These are phyloP conservation scores for Purpureocillium lavendulum DNA, from an alignment of 2,329 filamentous ascomycete species.

Conservation along the genomic window DNA sequence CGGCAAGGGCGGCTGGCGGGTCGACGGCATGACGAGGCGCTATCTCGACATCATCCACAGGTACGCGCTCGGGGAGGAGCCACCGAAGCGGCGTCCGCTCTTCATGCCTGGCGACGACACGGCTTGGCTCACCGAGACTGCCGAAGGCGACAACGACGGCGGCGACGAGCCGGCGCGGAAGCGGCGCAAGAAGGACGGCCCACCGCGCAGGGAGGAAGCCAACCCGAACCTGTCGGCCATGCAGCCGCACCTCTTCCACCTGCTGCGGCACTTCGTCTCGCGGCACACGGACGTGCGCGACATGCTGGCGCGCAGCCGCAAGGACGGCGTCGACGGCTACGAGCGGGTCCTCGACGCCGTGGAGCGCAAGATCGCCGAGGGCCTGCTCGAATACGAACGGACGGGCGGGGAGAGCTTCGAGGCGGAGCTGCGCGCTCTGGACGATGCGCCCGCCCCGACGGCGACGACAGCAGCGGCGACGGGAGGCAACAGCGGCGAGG, in stretches of 20 bases:
- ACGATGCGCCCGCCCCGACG: too few relatives aligned
- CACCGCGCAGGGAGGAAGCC: constrained; percentile 29
- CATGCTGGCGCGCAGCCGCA: constrained; percentile 60
- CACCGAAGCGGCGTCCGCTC: constrained; percentile 61
- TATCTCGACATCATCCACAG: constrained; percentile 87
- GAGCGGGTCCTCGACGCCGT: constrained; percentile 70
- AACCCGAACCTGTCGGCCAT: constrained; percentile 65
- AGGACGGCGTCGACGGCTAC: constrained; percentile 66
- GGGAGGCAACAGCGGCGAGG: constrained; percentile 8
- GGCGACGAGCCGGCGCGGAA: constrained; percentile 43
- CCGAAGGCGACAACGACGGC: constrained; percentile 18
- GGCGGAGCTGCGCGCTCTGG: constrained; percentile 22
- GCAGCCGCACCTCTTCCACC: constrained; percentile 88
- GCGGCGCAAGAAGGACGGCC: constrained; percentile 35
- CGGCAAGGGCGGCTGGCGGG: constrained; percentile 75
- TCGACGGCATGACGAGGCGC: constrained; percentile 78
- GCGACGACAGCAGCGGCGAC: background rate
- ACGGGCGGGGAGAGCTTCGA: constrained; percentile 42
- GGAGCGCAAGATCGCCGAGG: constrained; percentile 65
- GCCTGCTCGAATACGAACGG: constrained; percentile 58
- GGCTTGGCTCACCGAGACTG: constrained; percentile 34
- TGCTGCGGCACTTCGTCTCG: constrained; percentile 74
- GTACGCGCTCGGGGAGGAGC: constrained; percentile 59
- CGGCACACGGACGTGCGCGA: constrained; percentile 79
- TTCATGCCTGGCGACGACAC: constrained; percentile 57